Evolutionary conservation across 306 rosid species (phyloP), one percentile per base, ranked within the genome.

Genomic region (Parietaria judaica): DNA sequence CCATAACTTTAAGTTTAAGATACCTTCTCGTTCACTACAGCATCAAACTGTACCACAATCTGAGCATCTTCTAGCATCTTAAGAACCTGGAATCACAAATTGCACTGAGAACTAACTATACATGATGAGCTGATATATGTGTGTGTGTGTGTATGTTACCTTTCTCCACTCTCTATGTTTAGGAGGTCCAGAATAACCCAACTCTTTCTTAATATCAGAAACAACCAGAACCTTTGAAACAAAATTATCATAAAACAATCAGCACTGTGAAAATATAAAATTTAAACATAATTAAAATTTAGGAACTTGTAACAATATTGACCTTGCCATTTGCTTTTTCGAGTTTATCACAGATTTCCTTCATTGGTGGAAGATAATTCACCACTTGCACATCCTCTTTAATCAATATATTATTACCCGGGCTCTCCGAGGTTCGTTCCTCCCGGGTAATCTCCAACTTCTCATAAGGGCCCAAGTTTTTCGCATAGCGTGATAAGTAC

Each of bases 271-370:
- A 56, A 23, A 14, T 39, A 3, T 58, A 53, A 61, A 58, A 58
- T 23, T 23, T 23, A 4, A 11, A 51, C n/a, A 13, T 44, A 36
- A 47, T 36, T 7, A 17, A 15, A 8, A n/a, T 56, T 36, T 54
- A 46, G 51, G 38, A 56, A 11, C 6, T 31, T 60, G 15, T n/a
- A 74, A 68, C 54, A 38, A 68, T 52, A 64, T 8, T 55, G 47
- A 86, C 96, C 96, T 92, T 83, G 83, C 76, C 88, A 63, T 82
- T 79, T 66, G 96, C 92, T 68, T 76, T 86, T 57, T 76, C 90
- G 46, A 92, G 94, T 72, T 73, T 78, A 66, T 79, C 79, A 55
- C 84, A 79, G 49, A 92, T 70, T 64, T 84, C 88, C 67, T 92
- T 76, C 70, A 92, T 80, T 58, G 74, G 83, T 47, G 92, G 98